A percentile compares a stretch with the other conserved stretches of the same genome.
phyloP scores from a whole-genome alignment of 2,329 filamentous ascomycete genomes.

The Pseudogymnoascus sp. region DNA sequence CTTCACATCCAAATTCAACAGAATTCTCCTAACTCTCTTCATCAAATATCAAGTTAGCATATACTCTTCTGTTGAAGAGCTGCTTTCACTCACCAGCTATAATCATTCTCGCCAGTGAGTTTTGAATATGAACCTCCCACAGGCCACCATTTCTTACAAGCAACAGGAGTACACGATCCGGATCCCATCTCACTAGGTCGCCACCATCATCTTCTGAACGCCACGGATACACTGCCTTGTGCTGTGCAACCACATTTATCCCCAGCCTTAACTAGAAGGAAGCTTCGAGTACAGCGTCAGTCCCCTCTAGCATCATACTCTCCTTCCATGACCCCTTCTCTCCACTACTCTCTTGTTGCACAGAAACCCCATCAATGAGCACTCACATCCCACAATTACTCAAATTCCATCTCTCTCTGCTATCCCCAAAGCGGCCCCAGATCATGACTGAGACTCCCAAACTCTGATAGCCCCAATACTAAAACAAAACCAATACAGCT shows the following conservation, averaged over 20 bases:
- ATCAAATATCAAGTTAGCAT: background rate
- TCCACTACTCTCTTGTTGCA: background rate
- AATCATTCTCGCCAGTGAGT: background rate
- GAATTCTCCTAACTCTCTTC: background rate
- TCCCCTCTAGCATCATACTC: background rate
- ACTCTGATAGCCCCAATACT: background rate
- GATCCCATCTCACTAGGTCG: background rate
- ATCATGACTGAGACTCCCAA: background rate
- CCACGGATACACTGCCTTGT: background rate
- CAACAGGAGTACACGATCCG: slow-evolving; percentile 3
- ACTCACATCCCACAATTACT: background rate
- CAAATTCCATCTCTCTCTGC: background rate
- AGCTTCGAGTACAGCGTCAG: slow-evolving; percentile 2
- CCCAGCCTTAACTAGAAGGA: background rate
- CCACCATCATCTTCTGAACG: background rate
- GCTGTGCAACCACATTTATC: background rate
- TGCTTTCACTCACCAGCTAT: background rate
- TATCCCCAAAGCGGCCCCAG: background rate
- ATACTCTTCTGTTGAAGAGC: background rate
- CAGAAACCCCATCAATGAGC: background rate
- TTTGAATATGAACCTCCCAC: background rate
- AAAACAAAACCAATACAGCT: background rate
- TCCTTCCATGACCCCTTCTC: background rate
- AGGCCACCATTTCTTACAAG: background rate
- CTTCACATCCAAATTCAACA: background rate